These are phyloP conservation scores for Backusella tarrabulga DNA, from an alignment of 192 early-diverging fungal genomes.

Conservation along the genomic window DNA sequence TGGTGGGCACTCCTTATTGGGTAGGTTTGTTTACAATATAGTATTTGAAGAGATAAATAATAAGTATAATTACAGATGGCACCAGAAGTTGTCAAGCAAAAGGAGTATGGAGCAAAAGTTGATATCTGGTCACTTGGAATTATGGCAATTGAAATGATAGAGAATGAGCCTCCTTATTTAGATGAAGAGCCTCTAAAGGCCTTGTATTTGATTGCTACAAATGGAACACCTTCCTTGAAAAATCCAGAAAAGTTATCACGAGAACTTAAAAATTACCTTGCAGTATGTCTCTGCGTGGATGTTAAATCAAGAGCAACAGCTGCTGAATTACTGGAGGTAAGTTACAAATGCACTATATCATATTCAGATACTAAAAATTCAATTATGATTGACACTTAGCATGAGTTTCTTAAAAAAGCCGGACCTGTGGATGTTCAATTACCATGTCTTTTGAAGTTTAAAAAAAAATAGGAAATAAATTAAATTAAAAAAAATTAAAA, in stretches of 20 bases:
- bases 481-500: neutral
- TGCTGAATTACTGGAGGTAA: slow-evolving; percentile 72
- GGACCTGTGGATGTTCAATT: slow-evolving; percentile 39
- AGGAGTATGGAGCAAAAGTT: slow-evolving; percentile 91
- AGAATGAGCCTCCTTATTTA: slow-evolving; percentile 95
- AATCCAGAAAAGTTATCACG: slow-evolving; percentile 51
- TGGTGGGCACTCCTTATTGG: slow-evolving; percentile 93
- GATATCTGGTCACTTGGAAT: slow-evolving; percentile 98
- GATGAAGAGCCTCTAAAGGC: slow-evolving; percentile 93
- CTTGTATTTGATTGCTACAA: slow-evolving; percentile 93
- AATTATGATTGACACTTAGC: slow-evolving; percentile 39
- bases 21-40: slow-evolving; percentile 15
- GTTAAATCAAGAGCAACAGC: slow-evolving; percentile 78
- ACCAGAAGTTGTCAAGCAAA: slow-evolving; percentile 92
- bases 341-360: neutral
- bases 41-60: neutral
- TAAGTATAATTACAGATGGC: slow-evolving; percentile 64
- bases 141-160: slow-evolving; percentile 98
- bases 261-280: slow-evolving; percentile 58
- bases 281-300: slow-evolving; percentile 60
- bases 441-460: slow-evolving; percentile 22
- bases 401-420: slow-evolving; percentile 68
- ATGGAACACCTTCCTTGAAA: slow-evolving; percentile 89
- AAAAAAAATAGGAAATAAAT: slow-evolving; percentile 7
- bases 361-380: neutral